Percentiles rank a stretch among this genome's conserved stretches.
Conservation (phyloP, 805 yeast species). For the Metschnikowia bowlesiae region DNA sequence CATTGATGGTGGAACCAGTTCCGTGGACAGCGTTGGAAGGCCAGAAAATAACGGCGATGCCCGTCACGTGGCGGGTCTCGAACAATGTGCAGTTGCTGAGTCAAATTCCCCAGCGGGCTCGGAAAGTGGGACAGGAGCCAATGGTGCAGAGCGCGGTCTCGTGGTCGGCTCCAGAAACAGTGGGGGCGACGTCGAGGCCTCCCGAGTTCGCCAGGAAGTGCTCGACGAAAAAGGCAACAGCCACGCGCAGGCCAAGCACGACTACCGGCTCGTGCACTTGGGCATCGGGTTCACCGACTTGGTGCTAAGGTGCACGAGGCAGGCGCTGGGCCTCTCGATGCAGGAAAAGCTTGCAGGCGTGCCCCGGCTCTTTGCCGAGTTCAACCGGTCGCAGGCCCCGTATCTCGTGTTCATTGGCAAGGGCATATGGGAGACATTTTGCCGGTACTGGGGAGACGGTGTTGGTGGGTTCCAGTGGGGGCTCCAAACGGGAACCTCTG, state of each 20-base stretch:
- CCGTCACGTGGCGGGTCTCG: no score
- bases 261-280: slow-evolving; percentile 39
- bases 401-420: slow-evolving; percentile 62
- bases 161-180: no score
- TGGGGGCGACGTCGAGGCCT: not conserved
- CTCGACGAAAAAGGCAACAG: slow-evolving; percentile 4
- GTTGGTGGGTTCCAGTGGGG: slow-evolving; percentile 53
- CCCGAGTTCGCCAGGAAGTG: slow-evolving; percentile 11
- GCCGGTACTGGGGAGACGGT: slow-evolving; percentile 28
- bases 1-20: no score
- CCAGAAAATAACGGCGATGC: no score
- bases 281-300: slow-evolving; percentile 69
- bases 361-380: slow-evolving; percentile 45
- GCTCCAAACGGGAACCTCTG: slow-evolving; percentile 15
- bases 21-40: no score
- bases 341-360: slow-evolving; percentile 55
- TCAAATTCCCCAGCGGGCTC: no score
- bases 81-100: no score
- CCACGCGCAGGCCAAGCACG: slow-evolving; percentile 30
- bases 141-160: no score
- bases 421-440: slow-evolving; percentile 66
- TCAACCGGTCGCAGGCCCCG: slow-evolving; percentile 35
- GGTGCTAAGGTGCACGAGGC: slow-evolving; percentile 58
- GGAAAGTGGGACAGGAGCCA: no score
- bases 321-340: slow-evolving; percentile 49